These are phyloP conservation scores for Sinapis alba DNA, from an alignment of 441 rosid genomes.

Conservation along the genomic window DNA sequence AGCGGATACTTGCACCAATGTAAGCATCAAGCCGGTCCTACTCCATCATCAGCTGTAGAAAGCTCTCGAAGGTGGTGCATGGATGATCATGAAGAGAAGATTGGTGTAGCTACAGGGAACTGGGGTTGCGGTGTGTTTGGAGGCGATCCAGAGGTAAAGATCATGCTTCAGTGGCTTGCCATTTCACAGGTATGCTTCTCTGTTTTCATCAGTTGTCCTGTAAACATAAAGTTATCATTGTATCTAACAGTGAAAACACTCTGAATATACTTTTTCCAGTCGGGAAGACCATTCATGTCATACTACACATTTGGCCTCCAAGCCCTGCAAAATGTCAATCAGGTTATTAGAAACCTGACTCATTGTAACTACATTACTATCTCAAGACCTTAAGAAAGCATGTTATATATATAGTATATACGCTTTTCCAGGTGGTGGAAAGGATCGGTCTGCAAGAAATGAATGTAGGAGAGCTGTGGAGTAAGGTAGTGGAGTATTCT, in stretches of 20 bases:
- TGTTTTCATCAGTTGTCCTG: background rate
- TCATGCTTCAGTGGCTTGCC: conserved; percentile 92
- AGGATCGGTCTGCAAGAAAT: background rate
- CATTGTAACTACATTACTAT: background rate
- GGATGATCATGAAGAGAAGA: conserved; percentile 41
- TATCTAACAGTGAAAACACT: background rate
- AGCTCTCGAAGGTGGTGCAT: conserved; percentile 33
- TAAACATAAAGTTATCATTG: background rate
- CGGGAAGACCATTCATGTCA: conserved; percentile 1
- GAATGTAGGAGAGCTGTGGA: conserved; percentile 36
- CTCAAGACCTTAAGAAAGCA: background rate
- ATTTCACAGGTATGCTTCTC: conserved; percentile 57
- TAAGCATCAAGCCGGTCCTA: conserved; percentile 18
- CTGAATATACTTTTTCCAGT: background rate
- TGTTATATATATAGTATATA: conserved; percentile 25
- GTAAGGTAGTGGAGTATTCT: conserved; percentile 28
- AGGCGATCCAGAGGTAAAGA: conserved; percentile 86
- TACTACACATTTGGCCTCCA: conserved; percentile 37
- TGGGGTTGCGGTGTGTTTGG: conserved; percentile 99
- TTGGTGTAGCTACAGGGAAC: conserved; percentile 84
- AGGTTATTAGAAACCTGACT: background rate
- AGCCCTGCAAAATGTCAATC: conserved; percentile 25
- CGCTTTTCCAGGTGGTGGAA: conserved; percentile 13
- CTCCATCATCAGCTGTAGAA: conserved; percentile 37
- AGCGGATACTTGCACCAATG: conserved; percentile 71